Conservation (phyloP, 768 basidiomycete species). For the Suillus subalutaceus region DNA sequence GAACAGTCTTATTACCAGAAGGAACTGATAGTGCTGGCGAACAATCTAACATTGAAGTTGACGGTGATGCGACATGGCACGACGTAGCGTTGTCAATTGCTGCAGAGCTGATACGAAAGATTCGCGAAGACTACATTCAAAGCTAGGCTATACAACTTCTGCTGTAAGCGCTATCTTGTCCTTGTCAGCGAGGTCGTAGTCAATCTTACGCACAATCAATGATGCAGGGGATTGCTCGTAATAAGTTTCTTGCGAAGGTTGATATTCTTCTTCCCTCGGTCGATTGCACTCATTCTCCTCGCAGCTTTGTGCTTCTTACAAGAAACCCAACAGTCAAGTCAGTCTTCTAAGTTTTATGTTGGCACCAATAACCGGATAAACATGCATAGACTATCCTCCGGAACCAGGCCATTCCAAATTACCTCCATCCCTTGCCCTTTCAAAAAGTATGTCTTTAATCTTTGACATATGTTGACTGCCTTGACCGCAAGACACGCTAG, state of each 20-base stretch:
- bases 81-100: constrained; percentile 90
- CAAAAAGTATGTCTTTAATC: constrained; percentile 60
- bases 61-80: constrained; percentile 71
- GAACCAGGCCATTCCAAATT: constrained; percentile 80
- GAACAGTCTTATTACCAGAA: constrained; percentile 46
- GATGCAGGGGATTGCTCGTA: constrained; percentile 81
- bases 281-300: constrained; percentile 9
- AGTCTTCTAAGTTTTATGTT: constrained; percentile 12
- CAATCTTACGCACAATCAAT: not conserved
- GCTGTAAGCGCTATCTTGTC: constrained; percentile 56
- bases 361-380: constrained; percentile 8
- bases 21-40: constrained; percentile 24
- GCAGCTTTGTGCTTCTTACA: constrained; percentile 87
- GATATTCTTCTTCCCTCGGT: constrained; percentile 4
- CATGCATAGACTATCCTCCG: constrained; percentile 74
- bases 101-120: constrained; percentile 81
- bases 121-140: constrained; percentile 64
- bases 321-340: constrained; percentile 89
- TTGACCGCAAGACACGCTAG: constrained; percentile 39
- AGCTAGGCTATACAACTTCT: constrained; percentile 91
- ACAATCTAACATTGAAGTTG: constrained; percentile 28
- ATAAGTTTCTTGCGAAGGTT: constrained; percentile 95
- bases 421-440: constrained; percentile 83
- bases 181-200: not conserved
- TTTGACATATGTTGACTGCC: not conserved